These are phyloP conservation scores for Potentilla sterilis DNA, from an alignment of 306 rosid genomes.

Conservation along the genomic window DNA sequence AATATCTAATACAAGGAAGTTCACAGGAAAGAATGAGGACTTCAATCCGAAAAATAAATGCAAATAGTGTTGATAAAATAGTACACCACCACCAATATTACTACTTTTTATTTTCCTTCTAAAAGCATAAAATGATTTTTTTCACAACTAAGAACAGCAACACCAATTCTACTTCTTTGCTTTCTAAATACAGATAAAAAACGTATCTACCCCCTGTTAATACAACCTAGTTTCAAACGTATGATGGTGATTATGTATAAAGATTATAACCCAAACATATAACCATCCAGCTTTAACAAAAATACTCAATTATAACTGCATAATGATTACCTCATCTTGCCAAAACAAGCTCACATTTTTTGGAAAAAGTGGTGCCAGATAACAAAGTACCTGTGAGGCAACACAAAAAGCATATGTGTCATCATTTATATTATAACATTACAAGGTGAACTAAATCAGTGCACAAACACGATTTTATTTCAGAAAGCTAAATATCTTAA, in stretches of 20 bases:
- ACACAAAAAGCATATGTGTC: constrained; percentile 9
- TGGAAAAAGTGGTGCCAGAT: constrained; percentile 87
- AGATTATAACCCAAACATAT: background rate
- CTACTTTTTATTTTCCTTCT: background rate
- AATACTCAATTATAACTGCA: constrained; percentile 4
- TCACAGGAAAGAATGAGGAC: background rate
- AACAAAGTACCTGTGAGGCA: constrained; percentile 69
- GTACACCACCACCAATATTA: background rate
- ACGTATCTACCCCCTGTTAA: background rate
- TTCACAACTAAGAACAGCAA: background rate
- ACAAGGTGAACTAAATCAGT: background rate
- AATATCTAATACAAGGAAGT: background rate
- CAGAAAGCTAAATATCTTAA: background rate
- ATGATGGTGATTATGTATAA: background rate
- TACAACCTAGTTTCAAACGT: background rate
- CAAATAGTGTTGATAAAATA: background rate
- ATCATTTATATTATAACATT: constrained; percentile 23
- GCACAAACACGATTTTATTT: background rate
- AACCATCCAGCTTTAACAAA: constrained; percentile 10
- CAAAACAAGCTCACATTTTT: constrained; percentile 74
- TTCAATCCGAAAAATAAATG: background rate
- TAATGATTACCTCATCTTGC: constrained; percentile 89
- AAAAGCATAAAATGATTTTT: background rate
- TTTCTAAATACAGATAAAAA: background rate
- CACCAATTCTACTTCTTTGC: background rate